Conservation (phyloP, 1,284 basidiomycete genomes). For the Sporisorium exsertum region DNA sequence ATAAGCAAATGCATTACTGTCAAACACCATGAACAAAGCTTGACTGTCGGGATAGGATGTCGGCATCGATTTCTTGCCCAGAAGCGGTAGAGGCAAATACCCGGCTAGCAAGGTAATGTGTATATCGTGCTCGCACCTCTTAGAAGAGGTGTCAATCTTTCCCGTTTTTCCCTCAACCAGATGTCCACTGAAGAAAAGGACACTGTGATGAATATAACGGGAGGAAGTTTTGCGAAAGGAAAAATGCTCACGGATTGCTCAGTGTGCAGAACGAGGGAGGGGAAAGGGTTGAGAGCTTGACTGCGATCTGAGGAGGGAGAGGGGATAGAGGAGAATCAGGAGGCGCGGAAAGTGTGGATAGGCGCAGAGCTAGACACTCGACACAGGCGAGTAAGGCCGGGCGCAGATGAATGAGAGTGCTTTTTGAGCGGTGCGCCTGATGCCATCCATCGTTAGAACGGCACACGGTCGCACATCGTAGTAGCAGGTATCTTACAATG, state of each 20-base stretch:
- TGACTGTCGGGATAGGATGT: no score
- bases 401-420: background rate
- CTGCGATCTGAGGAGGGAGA: background rate
- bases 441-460: background rate
- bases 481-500: constrained; percentile 43
- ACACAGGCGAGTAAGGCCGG: constrained; percentile 28
- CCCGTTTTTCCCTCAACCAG: constrained; percentile 61
- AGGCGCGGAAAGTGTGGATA: background rate
- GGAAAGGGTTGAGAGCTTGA: no score
- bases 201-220: constrained; percentile 60
- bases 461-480: background rate
- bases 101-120: constrained; percentile 52
- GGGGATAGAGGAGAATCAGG: no score
- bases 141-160: constrained; percentile 32
- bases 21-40: no score
- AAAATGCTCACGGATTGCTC: background rate
- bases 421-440: constrained; percentile 4
- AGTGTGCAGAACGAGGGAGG: background rate
- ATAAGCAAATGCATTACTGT: background rate
- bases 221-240: constrained; percentile 7
- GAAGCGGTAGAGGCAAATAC: constrained; percentile 48
- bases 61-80: constrained; percentile 48
- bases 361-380: constrained; percentile 9
- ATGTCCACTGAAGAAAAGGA: constrained; percentile 51
- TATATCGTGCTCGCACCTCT: constrained; percentile 29